A percentile compares a stretch with the other conserved stretches of the same genome.
Evolutionary conservation across 371 early-diverging fungal genomes (phyloP).

Genomic region (Rhizopus stolonifer): DNA sequence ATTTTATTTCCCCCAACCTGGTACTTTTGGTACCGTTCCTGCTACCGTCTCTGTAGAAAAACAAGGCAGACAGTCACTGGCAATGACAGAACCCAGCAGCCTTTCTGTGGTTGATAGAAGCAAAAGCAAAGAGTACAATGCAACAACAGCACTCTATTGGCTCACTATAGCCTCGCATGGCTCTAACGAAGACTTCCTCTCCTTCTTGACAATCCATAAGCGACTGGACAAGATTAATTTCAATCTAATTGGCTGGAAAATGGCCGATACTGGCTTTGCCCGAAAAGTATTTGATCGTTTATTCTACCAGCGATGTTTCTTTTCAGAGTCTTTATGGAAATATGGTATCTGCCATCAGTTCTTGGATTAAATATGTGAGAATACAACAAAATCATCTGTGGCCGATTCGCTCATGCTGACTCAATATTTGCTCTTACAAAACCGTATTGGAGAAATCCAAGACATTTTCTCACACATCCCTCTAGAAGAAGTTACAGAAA

Average conservation of each 20-base stretch:
- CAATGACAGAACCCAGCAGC: background rate
- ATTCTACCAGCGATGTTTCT: conserved; percentile 12
- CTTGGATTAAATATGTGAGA: conserved; percentile 40
- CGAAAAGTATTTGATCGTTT: conserved; percentile 23
- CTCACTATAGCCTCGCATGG: conserved; percentile 19
- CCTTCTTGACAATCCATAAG: conserved; percentile 18
- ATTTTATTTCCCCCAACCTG: conserved; percentile 57
- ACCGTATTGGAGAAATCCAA: conserved; percentile 20
- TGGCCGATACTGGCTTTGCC: conserved; percentile 34
- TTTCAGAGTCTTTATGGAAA: conserved; percentile 22
- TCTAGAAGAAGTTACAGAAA: conserved; percentile 1
- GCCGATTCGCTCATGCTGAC: conserved; percentile 42
- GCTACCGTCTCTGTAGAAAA: conserved; percentile 27
- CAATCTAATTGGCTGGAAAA: conserved; percentile 29
- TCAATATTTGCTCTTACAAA: conserved; percentile 30
- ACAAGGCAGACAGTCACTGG: background rate
- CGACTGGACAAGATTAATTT: conserved; percentile 31
- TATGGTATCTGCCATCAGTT: conserved; percentile 39
- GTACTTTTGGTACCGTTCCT: conserved; percentile 46
- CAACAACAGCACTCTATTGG: conserved; percentile 13
- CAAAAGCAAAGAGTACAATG: background rate
- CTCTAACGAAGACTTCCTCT: conserved; percentile 20
- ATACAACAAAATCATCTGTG: conserved; percentile 17
- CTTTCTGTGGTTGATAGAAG: conserved; percentile 2
- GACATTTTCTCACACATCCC: conserved; percentile 19